Conservation (phyloP, 2,329 filamentous ascomycete genomes). For the Lachnellula hyalina region DNA sequence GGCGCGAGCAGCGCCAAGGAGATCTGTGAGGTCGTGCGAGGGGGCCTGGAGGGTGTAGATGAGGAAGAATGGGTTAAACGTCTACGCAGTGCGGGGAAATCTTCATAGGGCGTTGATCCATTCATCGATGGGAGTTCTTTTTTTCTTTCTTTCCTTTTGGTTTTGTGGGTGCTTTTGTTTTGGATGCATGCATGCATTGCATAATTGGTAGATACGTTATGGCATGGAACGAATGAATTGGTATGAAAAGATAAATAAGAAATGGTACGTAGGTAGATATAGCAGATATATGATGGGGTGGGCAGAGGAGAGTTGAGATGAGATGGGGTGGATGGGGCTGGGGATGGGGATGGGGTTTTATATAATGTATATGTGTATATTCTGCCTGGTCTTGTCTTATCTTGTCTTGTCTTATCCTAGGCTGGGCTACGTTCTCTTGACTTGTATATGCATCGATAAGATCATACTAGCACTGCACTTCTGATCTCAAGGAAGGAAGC, state of each 20-base stretch:
- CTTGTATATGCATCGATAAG: too few species aligned
- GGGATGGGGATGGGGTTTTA: background rate
- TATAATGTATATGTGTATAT: conserved; percentile 14
- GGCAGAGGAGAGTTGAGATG: too few species aligned
- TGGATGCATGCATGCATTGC: background rate
- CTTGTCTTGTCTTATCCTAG: too few species aligned
- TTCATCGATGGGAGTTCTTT: too few species aligned
- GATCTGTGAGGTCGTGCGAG: conserved; percentile 15
- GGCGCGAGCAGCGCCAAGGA: conserved; percentile 27
- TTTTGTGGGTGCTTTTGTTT: background rate
- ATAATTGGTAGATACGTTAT: background rate
- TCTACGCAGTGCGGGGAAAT: conserved; percentile 25
- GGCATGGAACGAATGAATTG: background rate
- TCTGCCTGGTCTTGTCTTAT: background rate
- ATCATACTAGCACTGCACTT: too few species aligned
- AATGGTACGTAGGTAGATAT: too few species aligned
- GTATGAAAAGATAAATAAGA: too few species aligned
- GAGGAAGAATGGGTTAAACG: conserved; percentile 27
- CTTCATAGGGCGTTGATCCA: background rate
- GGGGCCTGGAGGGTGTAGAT: conserved; percentile 10
- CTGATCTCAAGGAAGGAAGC: too few species aligned
- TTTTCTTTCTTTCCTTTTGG: background rate
- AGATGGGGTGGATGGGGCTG: background rate
- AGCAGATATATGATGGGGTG: too few species aligned
- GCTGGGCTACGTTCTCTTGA: too few species aligned